Conservation (phyloP, 768 basidiomycete genomes). For the Tricholoma sp. region DNA sequence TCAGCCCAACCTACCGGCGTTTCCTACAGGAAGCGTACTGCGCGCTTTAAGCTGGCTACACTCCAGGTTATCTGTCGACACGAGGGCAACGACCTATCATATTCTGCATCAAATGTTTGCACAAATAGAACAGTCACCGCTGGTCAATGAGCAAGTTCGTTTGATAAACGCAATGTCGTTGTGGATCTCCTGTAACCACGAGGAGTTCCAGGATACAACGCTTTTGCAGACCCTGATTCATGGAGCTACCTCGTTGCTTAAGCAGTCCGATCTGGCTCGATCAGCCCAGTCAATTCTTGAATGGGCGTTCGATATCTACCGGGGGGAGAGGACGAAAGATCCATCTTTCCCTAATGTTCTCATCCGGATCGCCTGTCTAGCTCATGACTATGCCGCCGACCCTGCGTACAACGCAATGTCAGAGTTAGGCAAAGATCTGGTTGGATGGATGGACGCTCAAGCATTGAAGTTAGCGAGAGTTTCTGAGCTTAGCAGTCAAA, state of each 20-base stretch:
- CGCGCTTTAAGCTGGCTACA: constrained; percentile 59
- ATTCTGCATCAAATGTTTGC: constrained; percentile 70
- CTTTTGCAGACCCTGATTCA: constrained; percentile 67
- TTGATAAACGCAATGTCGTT: constrained; percentile 68
- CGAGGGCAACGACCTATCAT: constrained; percentile 68
- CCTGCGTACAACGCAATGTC: constrained; percentile 22
- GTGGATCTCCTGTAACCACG: constrained; percentile 59
- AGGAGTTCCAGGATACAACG: constrained; percentile 50
- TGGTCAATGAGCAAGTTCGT: constrained; percentile 83
- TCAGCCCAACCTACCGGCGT: constrained; percentile 62
- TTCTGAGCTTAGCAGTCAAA: constrained; percentile 32
- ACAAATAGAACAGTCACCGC: constrained; percentile 55
- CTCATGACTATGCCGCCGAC: constrained; percentile 46
- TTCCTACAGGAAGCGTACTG: constrained; percentile 43
- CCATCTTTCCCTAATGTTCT: constrained; percentile 59
- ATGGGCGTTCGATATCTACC: constrained; percentile 65
- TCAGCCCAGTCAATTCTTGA: constrained; percentile 73
- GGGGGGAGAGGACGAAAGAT: constrained; percentile 34
- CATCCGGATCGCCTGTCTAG: constrained; percentile 59
- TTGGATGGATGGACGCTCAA: constrained; percentile 61
- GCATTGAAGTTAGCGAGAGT: constrained; percentile 36
- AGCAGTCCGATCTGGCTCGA: constrained; percentile 61
- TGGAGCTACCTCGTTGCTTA: constrained; percentile 59
- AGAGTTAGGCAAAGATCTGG: constrained; percentile 41
- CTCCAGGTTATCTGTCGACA: constrained; percentile 33